phyloP scores from a whole-genome alignment of 352 stramenopile species.

The Pythium volutum region DNA sequence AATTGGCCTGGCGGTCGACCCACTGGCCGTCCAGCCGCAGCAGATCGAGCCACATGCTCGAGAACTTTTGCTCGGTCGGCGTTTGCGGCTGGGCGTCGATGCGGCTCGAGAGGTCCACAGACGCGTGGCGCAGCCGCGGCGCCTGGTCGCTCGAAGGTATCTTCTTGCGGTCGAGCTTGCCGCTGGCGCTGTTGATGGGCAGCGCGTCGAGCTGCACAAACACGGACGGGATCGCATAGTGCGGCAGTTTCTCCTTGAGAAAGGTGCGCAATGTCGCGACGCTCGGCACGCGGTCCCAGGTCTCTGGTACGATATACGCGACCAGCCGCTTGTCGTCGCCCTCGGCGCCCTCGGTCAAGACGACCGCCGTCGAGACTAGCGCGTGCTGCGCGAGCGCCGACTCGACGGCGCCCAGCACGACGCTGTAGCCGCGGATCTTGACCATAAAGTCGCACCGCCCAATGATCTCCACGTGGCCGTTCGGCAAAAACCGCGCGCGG shows the following conservation, averaged over 20 bases:
- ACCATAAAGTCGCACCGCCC: slow-evolving; percentile 95
- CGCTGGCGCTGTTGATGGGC: slow-evolving; percentile 82
- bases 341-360: slow-evolving; percentile 86
- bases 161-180: slow-evolving; percentile 89
- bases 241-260: slow-evolving; percentile 70
- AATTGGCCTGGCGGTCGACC: slow-evolving; percentile 59
- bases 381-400: slow-evolving; percentile 85
- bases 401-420: slow-evolving; percentile 91
- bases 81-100: slow-evolving; percentile 45
- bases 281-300: slow-evolving; percentile 63
- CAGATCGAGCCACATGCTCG: slow-evolving; percentile 60
- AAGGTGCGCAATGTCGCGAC: slow-evolving; percentile 62
- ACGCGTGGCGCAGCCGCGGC: slow-evolving; percentile 62
- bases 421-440: slow-evolving; percentile 94
- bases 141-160: slow-evolving; percentile 72
- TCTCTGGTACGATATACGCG: slow-evolving; percentile 87
- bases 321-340: slow-evolving; percentile 90
- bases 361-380: slow-evolving; percentile 84
- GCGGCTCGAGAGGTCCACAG: slow-evolving; percentile 64
- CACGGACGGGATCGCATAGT: slow-evolving; percentile 81
- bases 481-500: slow-evolving; percentile 85
- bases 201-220: slow-evolving; percentile 83
- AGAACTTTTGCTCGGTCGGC: slow-evolving; percentile 56
- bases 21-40: slow-evolving; percentile 57
- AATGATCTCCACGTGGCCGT: slow-evolving; percentile 91